Base-by-base conservation (phyloP, 164 flowering plant species). In the Piper longum region DNA sequence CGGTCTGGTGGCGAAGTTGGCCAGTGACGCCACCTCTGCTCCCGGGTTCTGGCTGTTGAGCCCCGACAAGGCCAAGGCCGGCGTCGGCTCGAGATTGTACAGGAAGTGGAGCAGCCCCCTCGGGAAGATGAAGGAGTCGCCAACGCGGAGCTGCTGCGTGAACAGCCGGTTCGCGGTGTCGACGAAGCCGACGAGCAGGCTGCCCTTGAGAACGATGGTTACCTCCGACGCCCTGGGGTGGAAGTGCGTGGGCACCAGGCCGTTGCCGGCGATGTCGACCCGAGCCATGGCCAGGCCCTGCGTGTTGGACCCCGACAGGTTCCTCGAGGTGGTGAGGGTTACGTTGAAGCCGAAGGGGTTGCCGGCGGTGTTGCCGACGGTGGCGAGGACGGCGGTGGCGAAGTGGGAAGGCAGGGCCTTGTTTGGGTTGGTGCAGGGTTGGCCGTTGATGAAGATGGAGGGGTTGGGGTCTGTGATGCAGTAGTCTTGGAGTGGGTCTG, bases 191-290 rank as follows among this genome's bases (percentile, higher is more conserved):
- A 83, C 96, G 11, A 54, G 59, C 16, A 56, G 19, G 59, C 7
- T 56, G 52, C 2, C 88, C 82, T 45, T 69, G 56, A 16, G 66
- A 67, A 81, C 69, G 8, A 68, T 68, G 60, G 80, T 73, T 13
- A 85, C 82, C 61, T 89, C 89, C 3, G 93, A 80, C 66, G 89
- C 96, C 67, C 96, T 73, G 12, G 96, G 92, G 71, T 86, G 96
- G 13, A 80, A 67, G 65, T 86, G 92, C 5, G 77, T 85, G 0
- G 88, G 85, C 1, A 89, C 82, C 0, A 78, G 59, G 41, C 87
- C 87, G 39, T 65, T 40, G 0, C 68, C 67, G 0, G 72, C 83
- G 0, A 86, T 66, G 65, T 86, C 89, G 1, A 78, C 54, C 0
- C 87, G 83, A 7, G 82, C 86, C 86, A 85, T 71, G 67, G 78